Conservation (phyloP, 2,329 filamentous ascomycete species). For the Ceratocystis variospora region DNA sequence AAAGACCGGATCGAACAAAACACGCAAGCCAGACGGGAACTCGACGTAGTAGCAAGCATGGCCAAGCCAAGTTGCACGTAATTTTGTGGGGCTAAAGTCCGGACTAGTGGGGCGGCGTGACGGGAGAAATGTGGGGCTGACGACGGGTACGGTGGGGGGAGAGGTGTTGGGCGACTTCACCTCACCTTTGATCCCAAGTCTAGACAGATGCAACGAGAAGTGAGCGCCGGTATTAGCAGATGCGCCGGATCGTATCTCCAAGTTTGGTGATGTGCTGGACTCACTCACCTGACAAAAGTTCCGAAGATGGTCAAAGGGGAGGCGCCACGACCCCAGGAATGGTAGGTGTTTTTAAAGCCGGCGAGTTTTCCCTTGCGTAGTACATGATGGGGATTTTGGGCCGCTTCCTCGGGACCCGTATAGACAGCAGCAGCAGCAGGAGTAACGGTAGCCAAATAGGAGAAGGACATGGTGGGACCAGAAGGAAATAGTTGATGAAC, state of each 20-base stretch:
- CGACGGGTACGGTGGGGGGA: slow-evolving; percentile 51
- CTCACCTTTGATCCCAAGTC: slow-evolving; percentile 31
- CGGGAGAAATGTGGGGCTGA: slow-evolving; percentile 52
- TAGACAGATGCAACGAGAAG: slow-evolving; percentile 12
- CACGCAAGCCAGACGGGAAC: slow-evolving; percentile 71
- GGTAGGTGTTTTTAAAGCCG: slow-evolving; percentile 39
- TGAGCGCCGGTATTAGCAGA: too few species aligned
- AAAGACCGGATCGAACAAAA: slow-evolving; percentile 89
- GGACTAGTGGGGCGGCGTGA: slow-evolving; percentile 36
- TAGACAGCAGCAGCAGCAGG: slow-evolving; percentile 22
- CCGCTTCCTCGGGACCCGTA: slow-evolving; percentile 24
- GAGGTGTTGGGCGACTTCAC: slow-evolving; percentile 44
- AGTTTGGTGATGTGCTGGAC: not conserved
- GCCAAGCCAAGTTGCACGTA: slow-evolving; percentile 87
- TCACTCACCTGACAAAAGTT: slow-evolving; percentile 18
- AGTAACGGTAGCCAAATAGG: slow-evolving; percentile 21
- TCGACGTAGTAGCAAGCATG: slow-evolving; percentile 91
- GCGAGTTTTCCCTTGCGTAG: slow-evolving; percentile 27
- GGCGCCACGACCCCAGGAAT: slow-evolving; percentile 29
- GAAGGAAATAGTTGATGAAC: not conserved
- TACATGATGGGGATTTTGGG: slow-evolving; percentile 31
- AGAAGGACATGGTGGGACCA: slow-evolving; percentile 9
- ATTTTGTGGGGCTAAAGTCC: slow-evolving; percentile 29
- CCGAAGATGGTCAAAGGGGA: slow-evolving; percentile 5
- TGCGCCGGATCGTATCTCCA: too few species aligned